phyloP scores from a whole-genome alignment of 2,329 filamentous ascomycete species.

The Neurospora sp. region DNA sequence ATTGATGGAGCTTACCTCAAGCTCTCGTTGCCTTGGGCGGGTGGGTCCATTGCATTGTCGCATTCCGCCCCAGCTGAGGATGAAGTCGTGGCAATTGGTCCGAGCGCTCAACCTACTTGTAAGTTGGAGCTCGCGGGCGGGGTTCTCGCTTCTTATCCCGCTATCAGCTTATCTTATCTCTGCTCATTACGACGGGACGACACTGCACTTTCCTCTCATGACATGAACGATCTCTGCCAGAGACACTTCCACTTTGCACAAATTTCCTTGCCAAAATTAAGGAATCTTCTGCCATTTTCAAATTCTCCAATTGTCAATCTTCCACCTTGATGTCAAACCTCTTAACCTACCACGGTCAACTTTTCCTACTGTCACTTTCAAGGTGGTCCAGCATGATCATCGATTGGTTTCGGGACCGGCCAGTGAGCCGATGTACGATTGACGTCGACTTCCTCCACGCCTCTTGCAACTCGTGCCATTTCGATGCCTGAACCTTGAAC shows the following conservation, averaged over 20 bases:
- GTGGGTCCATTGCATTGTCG: constrained; percentile 8
- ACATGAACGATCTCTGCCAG: neutral
- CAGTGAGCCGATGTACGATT: neutral
- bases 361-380: neutral
- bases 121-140: neutral
- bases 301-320: neutral
- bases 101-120: neutral
- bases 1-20: constrained; percentile 25
- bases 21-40: constrained; percentile 26
- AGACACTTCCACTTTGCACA: neutral
- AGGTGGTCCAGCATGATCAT: neutral
- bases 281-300: neutral
- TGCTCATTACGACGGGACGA: neutral
- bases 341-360: too few species aligned
- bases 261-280: neutral
- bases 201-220: neutral
- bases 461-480: neutral
- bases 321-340: too few species aligned
- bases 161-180: neutral
- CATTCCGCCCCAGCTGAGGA: neutral
- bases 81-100: neutral
- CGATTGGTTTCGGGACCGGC: neutral
- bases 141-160: neutral
- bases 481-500: neutral
- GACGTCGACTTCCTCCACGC: neutral